Evolutionary conservation across 225 moss, liverwort and hornwort species (phyloP), one percentile per base, ranked within the genome.

Genomic region (Thuidium tamariscinum): DNA sequence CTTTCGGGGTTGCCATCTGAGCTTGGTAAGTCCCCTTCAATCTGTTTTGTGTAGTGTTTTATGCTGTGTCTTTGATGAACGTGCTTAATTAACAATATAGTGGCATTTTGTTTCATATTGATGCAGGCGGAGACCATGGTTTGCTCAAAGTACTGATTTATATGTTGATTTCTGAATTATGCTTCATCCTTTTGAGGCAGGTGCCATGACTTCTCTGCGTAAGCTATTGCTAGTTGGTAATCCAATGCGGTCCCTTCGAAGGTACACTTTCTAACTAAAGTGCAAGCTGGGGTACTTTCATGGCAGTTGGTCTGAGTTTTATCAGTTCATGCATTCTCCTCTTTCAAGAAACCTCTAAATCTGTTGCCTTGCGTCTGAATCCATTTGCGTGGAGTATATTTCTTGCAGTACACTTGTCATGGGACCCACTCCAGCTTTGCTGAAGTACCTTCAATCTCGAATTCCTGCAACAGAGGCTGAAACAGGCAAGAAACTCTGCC

Each of bases 221-320:
- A 96, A 95, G 91, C 95, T 97, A 72, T 87, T 96, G 82, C 92
- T 97, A 54, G 86, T 93, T 85, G 97, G 97, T 62, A 97, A 97
- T 85, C 97, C 97, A 56, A 83, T 97, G 89, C 93, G 96, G 85
- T 95, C 95, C 79, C 92, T 97, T 54, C 93, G 97, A 87, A 96
- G 96, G 96, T 96, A 81, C 56, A 36, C 49, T 68, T 37, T 62
- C 60, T 67, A 77, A 82, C 63, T 54, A 19, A 44, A 57, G 39
- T 82, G 73, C 74, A 52, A 80, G 75, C 57, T 49, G n/a, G 66
- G 66, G 49, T 29, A 42, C 52, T 85, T 75, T 77, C 39, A 62
- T 81, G 77, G 71, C n/a, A 36, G 49, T 68, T 34, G 41, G 63
- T 78, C 36, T 85, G 22, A 55, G 37, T 66, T 79, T 63, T 79